Conservation (phyloP, 257 asterid species). For the Pogostemon cablin region DNA sequence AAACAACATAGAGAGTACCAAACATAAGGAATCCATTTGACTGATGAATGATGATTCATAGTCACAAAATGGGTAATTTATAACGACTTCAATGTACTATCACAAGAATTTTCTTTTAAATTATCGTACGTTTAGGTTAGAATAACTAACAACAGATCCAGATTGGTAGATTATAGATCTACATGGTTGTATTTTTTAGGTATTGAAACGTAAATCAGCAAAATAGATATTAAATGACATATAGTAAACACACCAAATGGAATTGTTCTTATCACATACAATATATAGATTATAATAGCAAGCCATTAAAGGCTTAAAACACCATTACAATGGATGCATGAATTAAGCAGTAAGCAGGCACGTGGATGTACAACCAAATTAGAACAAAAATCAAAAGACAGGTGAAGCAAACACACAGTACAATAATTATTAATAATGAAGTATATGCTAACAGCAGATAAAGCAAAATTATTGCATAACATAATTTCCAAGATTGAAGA, state of each 20-base stretch:
- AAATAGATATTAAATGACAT: background rate
- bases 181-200: background rate
- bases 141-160: background rate
- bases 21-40: background rate
- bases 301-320: background rate
- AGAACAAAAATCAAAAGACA: background rate
- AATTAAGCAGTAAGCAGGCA: background rate
- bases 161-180: background rate
- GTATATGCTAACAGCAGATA: background rate
- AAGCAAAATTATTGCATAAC: too few relatives aligned
- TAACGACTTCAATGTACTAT: background rate
- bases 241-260: too few relatives aligned
- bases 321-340: background rate
- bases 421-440: background rate
- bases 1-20: slow-evolving; percentile 28
- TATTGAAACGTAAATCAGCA: background rate
- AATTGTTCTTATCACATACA: background rate
- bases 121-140: background rate
- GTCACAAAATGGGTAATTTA: background rate
- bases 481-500: background rate
- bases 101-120: background rate
- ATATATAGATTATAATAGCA: background rate
- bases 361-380: background rate
- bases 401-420: background rate
- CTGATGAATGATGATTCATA: slow-evolving; percentile 1